Evolutionary conservation across 441 rosid species (phyloP).

Genomic region (Pelargonium fulgidum): DNA sequence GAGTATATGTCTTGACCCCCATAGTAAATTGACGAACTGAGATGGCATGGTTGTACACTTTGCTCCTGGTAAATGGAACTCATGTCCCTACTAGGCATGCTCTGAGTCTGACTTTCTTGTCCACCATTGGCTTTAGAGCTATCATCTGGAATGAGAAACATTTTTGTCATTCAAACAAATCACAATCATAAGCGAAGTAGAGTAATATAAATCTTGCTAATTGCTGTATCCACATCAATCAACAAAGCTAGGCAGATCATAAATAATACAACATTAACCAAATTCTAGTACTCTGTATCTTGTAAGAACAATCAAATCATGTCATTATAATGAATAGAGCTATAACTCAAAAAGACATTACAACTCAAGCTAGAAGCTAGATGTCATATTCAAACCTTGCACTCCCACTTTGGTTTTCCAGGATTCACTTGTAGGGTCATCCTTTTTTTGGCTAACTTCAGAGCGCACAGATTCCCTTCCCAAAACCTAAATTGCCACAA

Average conservation of each 20-base stretch:
- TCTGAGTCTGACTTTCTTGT: constrained; percentile 24
- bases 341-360: no score
- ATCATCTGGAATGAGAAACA: constrained; percentile 23
- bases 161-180: not conserved
- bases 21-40: constrained; percentile 83
- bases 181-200: not conserved
- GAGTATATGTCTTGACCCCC: constrained; percentile 79
- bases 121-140: constrained; percentile 21
- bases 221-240: not conserved
- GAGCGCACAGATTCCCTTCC: constrained; percentile 51
- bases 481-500: constrained; percentile 32
- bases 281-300: not conserved
- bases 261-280: constrained; percentile 10
- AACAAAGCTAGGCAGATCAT: constrained; percentile 1
- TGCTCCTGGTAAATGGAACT: constrained; percentile 50
- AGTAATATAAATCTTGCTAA: no score
- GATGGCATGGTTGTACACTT: constrained; percentile 69
- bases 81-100: constrained; percentile 26
- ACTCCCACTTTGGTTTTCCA: constrained; percentile 31
- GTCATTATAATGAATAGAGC: no score
- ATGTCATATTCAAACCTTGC: constrained; percentile 23
- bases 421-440: constrained; percentile 32
- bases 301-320: no score
- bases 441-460: constrained; percentile 31
- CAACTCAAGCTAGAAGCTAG: no score